Conservation (phyloP, 805 yeast species). For the Debaryomyces castellii region DNA sequence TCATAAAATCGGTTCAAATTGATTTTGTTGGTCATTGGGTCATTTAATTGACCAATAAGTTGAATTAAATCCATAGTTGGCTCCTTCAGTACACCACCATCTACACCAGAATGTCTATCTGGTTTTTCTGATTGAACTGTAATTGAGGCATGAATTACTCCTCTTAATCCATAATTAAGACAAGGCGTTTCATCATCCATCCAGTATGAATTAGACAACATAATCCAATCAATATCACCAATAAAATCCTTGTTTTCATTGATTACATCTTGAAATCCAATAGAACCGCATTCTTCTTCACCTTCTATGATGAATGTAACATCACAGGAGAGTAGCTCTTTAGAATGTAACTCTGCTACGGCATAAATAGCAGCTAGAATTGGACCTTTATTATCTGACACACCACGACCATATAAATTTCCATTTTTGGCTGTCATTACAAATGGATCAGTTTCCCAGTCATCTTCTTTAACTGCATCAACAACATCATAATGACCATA, state of each 20-base stretch:
- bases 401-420: constrained; percentile 87
- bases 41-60: constrained; percentile 63
- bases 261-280: constrained; percentile 77
- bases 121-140: constrained; percentile 71
- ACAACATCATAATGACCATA: constrained; percentile 97
- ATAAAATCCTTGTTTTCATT: constrained; percentile 48
- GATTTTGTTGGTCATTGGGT: constrained; percentile 32
- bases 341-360: constrained; percentile 66
- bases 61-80: constrained; percentile 86
- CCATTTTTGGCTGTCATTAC: constrained; percentile 76
- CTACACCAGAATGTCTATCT: constrained; percentile 94
- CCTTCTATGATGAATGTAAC: constrained; percentile 88
- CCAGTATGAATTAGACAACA: constrained; percentile 93
- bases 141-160: constrained; percentile 80
- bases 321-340: constrained; percentile 58
- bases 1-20: constrained; percentile 75
- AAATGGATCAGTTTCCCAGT: constrained; percentile 84
- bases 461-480: constrained; percentile 59
- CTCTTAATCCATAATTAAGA: constrained; percentile 90
- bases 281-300: constrained; percentile 92
- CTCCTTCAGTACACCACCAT: constrained; percentile 87
- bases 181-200: constrained; percentile 86
- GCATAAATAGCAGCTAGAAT: constrained; percentile 82
- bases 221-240: constrained; percentile 76
- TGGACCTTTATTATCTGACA: constrained; percentile 94